Evolutionary conservation across 768 basidiomycete species (phyloP).

Genomic region (Macrocybe gigantea): DNA sequence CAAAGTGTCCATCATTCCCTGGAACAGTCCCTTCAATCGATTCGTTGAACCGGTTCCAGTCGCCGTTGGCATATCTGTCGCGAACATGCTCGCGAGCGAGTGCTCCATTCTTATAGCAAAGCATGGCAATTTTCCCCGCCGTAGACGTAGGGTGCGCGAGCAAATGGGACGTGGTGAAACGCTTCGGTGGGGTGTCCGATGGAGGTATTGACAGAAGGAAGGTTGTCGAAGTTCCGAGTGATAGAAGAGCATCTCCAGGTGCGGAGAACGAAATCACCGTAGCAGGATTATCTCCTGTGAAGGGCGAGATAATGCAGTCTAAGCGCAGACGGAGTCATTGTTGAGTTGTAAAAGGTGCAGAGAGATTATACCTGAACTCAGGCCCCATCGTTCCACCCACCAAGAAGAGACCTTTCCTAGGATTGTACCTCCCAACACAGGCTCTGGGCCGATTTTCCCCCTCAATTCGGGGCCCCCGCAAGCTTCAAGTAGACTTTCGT

Average conservation of each 20-base stretch:
- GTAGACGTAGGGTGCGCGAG: constrained; percentile 62
- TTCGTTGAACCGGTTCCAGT: constrained; percentile 70
- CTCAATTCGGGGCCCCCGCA: constrained; percentile 66
- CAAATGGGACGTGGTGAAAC: constrained; percentile 71
- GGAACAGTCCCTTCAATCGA: constrained; percentile 47
- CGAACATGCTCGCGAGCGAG: constrained; percentile 76
- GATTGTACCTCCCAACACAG: constrained; percentile 62
- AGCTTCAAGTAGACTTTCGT: constrained; percentile 55
- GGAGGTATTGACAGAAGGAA: constrained; percentile 75
- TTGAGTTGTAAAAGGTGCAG: background rate
- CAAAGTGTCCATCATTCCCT: constrained; percentile 56
- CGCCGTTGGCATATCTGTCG: constrained; percentile 49
- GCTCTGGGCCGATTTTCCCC: constrained; percentile 69
- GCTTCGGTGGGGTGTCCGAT: constrained; percentile 52
- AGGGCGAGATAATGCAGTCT: constrained; percentile 79
- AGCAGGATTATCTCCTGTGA: constrained; percentile 89
- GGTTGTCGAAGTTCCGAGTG: constrained; percentile 86
- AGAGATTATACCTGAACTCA: constrained; percentile 46
- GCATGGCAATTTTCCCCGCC: constrained; percentile 77
- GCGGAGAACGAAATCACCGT: constrained; percentile 70
- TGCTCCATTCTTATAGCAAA: constrained; percentile 88
- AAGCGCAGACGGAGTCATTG: background rate
- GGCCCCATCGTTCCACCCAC: constrained; percentile 76
- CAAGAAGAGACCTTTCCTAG: constrained; percentile 63
- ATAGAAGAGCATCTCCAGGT: constrained; percentile 79